These are phyloP conservation scores for Candida nonsorbophila DNA, from an alignment of 805 yeast genomes.

Conservation along the genomic window DNA sequence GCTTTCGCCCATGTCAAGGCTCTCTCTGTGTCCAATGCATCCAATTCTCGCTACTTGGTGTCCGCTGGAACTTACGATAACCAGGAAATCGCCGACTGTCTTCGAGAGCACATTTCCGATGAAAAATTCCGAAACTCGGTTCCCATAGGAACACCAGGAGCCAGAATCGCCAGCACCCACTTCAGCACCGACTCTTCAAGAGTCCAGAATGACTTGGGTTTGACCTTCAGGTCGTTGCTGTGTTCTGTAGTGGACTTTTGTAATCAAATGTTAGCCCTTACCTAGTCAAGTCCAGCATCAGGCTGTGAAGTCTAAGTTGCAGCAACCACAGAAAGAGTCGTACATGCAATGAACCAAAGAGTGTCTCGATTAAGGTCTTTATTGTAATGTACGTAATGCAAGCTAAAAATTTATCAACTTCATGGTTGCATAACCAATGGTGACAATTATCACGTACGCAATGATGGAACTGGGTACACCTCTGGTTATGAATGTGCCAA, in stretches of 20 bases:
- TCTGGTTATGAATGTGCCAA: constrained; percentile 76
- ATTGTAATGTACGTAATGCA: too few species aligned
- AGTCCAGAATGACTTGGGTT: constrained; percentile 24
- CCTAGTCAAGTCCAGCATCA: too few species aligned
- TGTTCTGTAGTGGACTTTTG: constrained; percentile 35
- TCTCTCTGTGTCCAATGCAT: constrained; percentile 24
- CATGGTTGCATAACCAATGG: constrained; percentile 79
- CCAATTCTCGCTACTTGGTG: constrained; percentile 14
- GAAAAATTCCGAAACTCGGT: constrained; percentile 1
- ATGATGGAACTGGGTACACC: constrained; percentile 87
- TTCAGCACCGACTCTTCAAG: constrained; percentile 18
- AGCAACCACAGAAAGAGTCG: too few species aligned
- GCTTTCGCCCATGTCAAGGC: constrained; percentile 52
- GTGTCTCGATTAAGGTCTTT: constrained; percentile 1
- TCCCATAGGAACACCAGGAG: constrained; percentile 20
- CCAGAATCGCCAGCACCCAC: constrained; percentile 23
- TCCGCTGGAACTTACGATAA: constrained; percentile 23
- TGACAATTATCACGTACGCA: constrained; percentile 65
- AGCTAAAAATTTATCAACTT: constrained; percentile 28
- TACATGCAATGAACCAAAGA: background rate
- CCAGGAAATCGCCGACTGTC: constrained; percentile 19
- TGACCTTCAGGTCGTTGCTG: constrained; percentile 29
- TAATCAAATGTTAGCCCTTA: constrained; percentile 16
- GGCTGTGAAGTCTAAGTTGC: too few species aligned
- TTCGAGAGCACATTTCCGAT: constrained; percentile 7